These are phyloP conservation scores for Pyrus betulifolia DNA, from an alignment of 306 rosid genomes.

Conservation along the genomic window DNA sequence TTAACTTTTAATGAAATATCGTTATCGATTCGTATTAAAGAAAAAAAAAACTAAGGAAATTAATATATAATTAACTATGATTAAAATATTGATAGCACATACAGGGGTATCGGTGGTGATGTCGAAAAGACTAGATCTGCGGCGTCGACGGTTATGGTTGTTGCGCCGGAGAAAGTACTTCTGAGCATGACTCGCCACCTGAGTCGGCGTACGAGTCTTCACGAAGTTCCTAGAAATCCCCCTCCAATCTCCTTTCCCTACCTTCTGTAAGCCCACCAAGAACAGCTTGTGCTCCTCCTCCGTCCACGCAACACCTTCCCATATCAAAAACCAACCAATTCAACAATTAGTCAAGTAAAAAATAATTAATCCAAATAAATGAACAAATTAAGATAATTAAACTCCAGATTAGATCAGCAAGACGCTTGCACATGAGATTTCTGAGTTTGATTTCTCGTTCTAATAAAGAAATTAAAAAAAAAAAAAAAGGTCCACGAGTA, in stretches of 20 bases:
- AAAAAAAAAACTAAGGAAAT: no score
- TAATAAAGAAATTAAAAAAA: no score
- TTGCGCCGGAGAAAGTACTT: slow-evolving; percentile 82
- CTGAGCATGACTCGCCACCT: slow-evolving; percentile 95
- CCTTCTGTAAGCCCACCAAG: slow-evolving; percentile 64
- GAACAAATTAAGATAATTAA: not conserved
- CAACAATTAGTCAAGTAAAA: not conserved
- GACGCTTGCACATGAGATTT: not conserved
- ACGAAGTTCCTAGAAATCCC: slow-evolving; percentile 91
- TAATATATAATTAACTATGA: not conserved
- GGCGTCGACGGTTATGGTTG: slow-evolving; percentile 68
- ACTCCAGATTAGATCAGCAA: not conserved
- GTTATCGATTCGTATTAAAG: no score
- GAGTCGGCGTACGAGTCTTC: slow-evolving; percentile 86
- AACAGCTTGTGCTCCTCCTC: slow-evolving; percentile 81
- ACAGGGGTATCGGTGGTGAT: slow-evolving; percentile 67
- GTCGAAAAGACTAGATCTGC: slow-evolving; percentile 92
- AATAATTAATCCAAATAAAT: not conserved
- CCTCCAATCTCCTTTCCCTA: slow-evolving; percentile 96
- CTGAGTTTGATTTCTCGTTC: not conserved
- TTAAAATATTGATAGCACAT: not conserved
- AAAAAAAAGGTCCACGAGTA: not conserved
- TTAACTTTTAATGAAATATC: no score
- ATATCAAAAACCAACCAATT: not conserved
- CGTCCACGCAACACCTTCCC: slow-evolving; percentile 75